A percentile compares a stretch with the other conserved stretches of the same genome.
These are phyloP conservation scores for Hymenoscyphus infarciens DNA, from an alignment of 2,329 filamentous ascomycete species.

Conservation along the genomic window DNA sequence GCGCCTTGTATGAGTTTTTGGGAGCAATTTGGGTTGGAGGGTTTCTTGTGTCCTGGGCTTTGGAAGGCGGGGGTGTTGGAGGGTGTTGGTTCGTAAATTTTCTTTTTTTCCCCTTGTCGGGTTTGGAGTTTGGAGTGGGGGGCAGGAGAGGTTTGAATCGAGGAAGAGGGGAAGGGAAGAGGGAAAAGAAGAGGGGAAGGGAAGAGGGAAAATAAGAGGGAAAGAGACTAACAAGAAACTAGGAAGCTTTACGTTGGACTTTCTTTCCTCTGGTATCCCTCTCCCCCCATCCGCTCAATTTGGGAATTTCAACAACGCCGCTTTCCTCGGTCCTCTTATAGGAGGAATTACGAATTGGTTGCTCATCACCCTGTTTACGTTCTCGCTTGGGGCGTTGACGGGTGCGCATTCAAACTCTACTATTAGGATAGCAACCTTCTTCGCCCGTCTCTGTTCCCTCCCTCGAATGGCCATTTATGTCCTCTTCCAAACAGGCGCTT, in stretches of 20 bases:
- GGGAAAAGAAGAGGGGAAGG: too few relatives aligned
- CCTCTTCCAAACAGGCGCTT: slow-evolving; percentile 40
- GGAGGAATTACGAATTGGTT: slow-evolving; percentile 33
- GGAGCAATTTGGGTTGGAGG: slow-evolving; percentile 37
- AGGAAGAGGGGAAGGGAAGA: too few relatives aligned
- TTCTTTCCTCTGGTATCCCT: slow-evolving; percentile 6
- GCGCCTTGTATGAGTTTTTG: slow-evolving; percentile 39
- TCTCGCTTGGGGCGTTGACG: slow-evolving; percentile 44
- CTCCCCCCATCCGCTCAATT: slow-evolving; percentile 3
- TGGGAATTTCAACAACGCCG: slow-evolving; percentile 17
- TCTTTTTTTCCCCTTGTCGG: too few relatives aligned
- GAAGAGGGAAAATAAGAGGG: too few relatives aligned
- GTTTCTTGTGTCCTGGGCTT: slow-evolving; percentile 36
- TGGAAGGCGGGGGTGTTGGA: slow-evolving; percentile 43
- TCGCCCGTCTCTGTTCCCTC: slow-evolving; percentile 46
- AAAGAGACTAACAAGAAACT: too few relatives aligned
- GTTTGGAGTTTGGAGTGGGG: too few relatives aligned
- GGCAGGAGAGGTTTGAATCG: too few relatives aligned
- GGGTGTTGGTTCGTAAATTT: slow-evolving; percentile 39
- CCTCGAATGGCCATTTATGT: slow-evolving; percentile 49
- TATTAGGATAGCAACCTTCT: slow-evolving; percentile 52
- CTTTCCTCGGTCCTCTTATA: slow-evolving; percentile 33
- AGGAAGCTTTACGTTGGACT: slow-evolving; percentile 13
- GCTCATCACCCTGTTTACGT: slow-evolving; percentile 46
- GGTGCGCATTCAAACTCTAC: slow-evolving; percentile 52